These are phyloP conservation scores for Cyclotella atomus DNA, from an alignment of 108 stramenopile genomes.

Conservation along the genomic window DNA sequence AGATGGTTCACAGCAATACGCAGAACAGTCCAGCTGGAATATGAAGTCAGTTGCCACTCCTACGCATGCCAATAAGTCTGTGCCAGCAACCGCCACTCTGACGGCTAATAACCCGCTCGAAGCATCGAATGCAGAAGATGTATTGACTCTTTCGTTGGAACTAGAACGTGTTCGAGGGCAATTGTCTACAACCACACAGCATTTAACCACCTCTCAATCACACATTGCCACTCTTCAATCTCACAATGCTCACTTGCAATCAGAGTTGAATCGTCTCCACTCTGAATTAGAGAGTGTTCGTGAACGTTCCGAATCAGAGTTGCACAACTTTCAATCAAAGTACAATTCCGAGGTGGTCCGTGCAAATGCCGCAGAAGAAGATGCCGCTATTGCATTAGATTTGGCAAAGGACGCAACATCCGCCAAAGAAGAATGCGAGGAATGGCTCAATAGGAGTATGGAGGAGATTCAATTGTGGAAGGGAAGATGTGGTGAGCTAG, in stretches of 20 bases:
- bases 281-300: constrained; percentile 31
- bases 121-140: constrained; percentile 76
- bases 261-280: constrained; percentile 35
- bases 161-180: constrained; percentile 66
- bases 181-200: constrained; percentile 58
- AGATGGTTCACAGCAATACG: background rate
- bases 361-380: constrained; percentile 85
- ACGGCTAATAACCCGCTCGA: constrained; percentile 26
- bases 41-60: background rate
- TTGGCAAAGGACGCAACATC: constrained; percentile 75
- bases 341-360: constrained; percentile 33
- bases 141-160: constrained; percentile 68
- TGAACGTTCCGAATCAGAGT: constrained; percentile 20
- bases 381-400: constrained; percentile 77
- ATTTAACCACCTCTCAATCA: constrained; percentile 51
- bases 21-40: background rate
- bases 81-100: constrained; percentile 11
- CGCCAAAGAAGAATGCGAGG: constrained; percentile 67
- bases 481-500: constrained; percentile 22
- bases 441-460: constrained; percentile 45
- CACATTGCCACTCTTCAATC: constrained; percentile 34
- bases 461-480: constrained; percentile 16
- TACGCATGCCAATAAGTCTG: background rate
- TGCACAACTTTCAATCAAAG: constrained; percentile 44
- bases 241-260: constrained; percentile 47